Percentiles rank a stretch among this genome's conserved stretches.
Evolutionary conservation across 1,284 basidiomycete species (phyloP).

Genomic region (Chiua sp.): DNA sequence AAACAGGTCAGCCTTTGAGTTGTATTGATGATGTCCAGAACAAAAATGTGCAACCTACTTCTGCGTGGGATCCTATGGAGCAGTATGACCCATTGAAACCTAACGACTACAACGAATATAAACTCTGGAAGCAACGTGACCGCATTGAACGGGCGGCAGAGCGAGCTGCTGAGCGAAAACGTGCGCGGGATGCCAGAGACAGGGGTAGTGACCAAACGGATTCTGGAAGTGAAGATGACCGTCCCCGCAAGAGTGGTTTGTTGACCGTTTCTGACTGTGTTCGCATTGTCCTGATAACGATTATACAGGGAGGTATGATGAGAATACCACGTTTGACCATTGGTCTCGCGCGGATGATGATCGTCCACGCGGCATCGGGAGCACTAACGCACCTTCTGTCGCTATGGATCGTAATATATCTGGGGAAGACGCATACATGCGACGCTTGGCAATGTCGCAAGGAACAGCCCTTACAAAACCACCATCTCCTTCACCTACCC

Average conservation of each 20-base stretch:
- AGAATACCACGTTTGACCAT: conserved; percentile 48
- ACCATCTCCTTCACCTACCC: conserved; percentile 30
- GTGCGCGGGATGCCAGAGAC: conserved; percentile 53
- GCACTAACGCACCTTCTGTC: conserved; percentile 33
- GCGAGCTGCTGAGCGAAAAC: conserved; percentile 63
- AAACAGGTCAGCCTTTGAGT: conserved; percentile 2
- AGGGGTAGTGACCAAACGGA: conserved; percentile 70
- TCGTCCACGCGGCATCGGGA: conserved; percentile 36
- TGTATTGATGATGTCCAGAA: conserved; percentile 48
- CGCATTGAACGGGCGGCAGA: conserved; percentile 71
- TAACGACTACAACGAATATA: conserved; percentile 88
- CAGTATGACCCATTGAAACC: conserved; percentile 81
- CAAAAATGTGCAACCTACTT: conserved; percentile 56
- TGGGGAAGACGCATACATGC: conserved; percentile 65
- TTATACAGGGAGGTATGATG: conserved; percentile 59
- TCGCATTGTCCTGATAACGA: conserved; percentile 3
- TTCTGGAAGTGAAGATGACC: conserved; percentile 70
- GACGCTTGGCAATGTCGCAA: conserved; percentile 57
- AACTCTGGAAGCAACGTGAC: conserved; percentile 75
- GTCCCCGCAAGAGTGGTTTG: conserved; percentile 74
- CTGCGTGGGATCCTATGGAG: conserved; percentile 78
- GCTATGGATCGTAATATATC: conserved; percentile 44
- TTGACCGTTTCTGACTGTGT: neutral
- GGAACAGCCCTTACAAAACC: conserved; percentile 19
- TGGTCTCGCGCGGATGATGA: conserved; percentile 61